Evolutionary conservation across 768 basidiomycete genomes (phyloP).

Genomic region (Russula emetica): DNA sequence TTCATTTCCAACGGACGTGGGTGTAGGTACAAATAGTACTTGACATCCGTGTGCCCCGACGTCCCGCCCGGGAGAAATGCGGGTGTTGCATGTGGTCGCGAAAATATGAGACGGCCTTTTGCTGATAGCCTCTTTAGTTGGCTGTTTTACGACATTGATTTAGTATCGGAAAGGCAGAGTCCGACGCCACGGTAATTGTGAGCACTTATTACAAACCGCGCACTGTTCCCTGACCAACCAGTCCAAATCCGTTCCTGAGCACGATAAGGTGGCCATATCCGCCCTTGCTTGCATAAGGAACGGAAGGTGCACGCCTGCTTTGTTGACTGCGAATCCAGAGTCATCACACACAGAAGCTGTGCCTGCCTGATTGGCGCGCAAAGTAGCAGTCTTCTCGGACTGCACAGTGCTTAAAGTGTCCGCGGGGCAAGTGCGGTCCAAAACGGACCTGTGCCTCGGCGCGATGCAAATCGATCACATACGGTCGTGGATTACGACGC

Average conservation of each 20-base stretch:
- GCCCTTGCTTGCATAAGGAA: background rate
- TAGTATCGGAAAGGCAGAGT: background rate
- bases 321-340: background rate
- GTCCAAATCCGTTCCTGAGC: background rate
- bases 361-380: conserved; percentile 16
- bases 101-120: conserved; percentile 7
- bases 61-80: background rate
- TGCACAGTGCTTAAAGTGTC: background rate
- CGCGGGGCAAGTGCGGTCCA: conserved; percentile 9
- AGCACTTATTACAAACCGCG: background rate
- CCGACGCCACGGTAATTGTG: conserved; percentile 5
- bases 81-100: background rate
- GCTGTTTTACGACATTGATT: background rate
- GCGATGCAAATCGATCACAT: conserved; percentile 1
- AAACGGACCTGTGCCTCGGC: background rate
- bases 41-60: background rate
- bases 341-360: background rate
- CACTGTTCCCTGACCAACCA: background rate
- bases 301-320: background rate
- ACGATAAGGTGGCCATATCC: background rate
- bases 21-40: background rate
- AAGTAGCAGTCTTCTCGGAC: background rate
- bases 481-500: background rate
- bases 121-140: background rate
- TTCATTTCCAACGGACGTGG: background rate